Evolutionary conservation across 306 rosid genomes (phyloP), one percentile per base, ranked within the genome.

Genomic region (Rosa multiflora): DNA sequence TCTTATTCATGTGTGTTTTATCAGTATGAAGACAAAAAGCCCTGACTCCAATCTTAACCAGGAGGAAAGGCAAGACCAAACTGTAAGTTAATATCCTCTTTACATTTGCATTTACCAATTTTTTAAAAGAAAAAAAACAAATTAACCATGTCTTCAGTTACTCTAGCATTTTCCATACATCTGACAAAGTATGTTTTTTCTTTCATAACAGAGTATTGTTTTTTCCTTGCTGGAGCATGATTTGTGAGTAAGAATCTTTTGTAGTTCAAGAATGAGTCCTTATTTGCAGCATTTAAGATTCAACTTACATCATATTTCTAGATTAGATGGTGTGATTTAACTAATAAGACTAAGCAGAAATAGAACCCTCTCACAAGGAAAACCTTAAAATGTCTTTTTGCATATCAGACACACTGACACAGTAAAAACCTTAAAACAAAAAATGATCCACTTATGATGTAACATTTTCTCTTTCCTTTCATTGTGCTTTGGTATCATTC

Each of bases 11-110:
- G 72, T 83, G 32, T 46, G 13, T 87, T 42, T 68, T 78, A 87
- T 86, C 88, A 86, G 85, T 84, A 67, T 82, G 80, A 87, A 80
- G 85, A 80, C 71, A 83, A 82, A 82, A 80, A 71, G 79, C 80
- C 77, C 86, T 8, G 53, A 76, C 47, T 62, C 77, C 12, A 72
- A 81, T 59, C 43, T 14, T 13, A 46, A 74, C 82, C 91, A 79
- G 79, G 89, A 86, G 81, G 90, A 90, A 63, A 81, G 81, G 82
- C 91, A 83, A n/a, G 76, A 85, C 49, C 89, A 87, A 79, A 86
- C 85, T 67, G 98, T 92, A 89, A 87, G 98, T 82, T 81, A 64
- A 77, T 74, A 67, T 82, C 58, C 61, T 74, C 75, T 73, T 73
- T 76, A 52, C 20, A 23, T 23, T 3, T 49, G 0, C 68, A 17